Evolutionary conservation across 495 filamentous ascomycete genomes (phyloP).

Genomic region (Ramalina peruviana): DNA sequence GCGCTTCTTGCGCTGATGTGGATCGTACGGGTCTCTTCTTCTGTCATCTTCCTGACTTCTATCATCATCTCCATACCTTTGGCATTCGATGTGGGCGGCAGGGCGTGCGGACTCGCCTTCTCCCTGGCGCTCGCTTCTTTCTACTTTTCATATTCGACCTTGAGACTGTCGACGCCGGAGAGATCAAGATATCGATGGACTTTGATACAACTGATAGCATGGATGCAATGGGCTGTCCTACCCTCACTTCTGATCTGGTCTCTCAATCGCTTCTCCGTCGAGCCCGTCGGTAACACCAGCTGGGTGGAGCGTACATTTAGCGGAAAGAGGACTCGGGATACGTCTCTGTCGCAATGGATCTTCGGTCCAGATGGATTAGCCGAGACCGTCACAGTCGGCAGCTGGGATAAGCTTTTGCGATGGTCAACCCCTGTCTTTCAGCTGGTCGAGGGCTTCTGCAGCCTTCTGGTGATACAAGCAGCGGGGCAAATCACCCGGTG

Average conservation of each 20-base stretch:
- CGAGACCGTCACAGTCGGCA: constrained; percentile 64
- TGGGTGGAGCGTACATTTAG: constrained; percentile 75
- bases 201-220: constrained; percentile 47
- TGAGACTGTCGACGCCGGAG: constrained; percentile 70
- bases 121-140: constrained; percentile 74
- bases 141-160: constrained; percentile 75
- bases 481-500: constrained; percentile 89
- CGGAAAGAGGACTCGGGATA: constrained; percentile 47
- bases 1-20: constrained; percentile 36
- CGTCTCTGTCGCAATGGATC: constrained; percentile 63
- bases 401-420: constrained; percentile 77
- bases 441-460: constrained; percentile 89
- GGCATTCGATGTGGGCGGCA: constrained; percentile 92
- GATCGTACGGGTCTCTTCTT: constrained; percentile 58
- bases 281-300: constrained; percentile 50
- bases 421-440: constrained; percentile 96
- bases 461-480: constrained; percentile 86
- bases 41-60: constrained; percentile 67
- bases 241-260: constrained; percentile 85
- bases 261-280: constrained; percentile 83
- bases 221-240: constrained; percentile 71
- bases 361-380: constrained; percentile 68
- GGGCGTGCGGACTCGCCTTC: constrained; percentile 84
- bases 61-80: constrained; percentile 89
- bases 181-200: constrained; percentile 57